Base-by-base conservation (phyloP, 768 basidiomycete species). In the Pisolithus sp. region DNA sequence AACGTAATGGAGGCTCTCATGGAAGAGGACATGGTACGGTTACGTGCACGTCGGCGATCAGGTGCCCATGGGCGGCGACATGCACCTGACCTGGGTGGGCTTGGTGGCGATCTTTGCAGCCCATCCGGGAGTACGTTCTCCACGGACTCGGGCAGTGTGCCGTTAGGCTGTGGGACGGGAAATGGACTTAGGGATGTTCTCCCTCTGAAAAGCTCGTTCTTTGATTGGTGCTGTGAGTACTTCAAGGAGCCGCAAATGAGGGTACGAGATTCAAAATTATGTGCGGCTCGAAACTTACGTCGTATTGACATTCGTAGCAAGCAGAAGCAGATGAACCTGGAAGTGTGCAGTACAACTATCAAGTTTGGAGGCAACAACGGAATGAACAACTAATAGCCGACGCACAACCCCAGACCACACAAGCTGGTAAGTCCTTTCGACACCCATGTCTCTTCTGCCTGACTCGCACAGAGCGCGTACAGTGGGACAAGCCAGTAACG, bases 181-280 rank as follows among this genome's bases (percentile, higher is more conserved):
- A 74, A 80, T 9, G 87, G 87, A 8, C 85, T 93, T 51, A 79
- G 87, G 52, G 89, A 95, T 66, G 81, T 87, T 2, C 67, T 98
- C 56, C 96, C 96, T 0, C 68, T 99, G 61, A 92, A 90, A 70
- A 94, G 92, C 63, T 76, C 81, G 8, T 95, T 90, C 71, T 99
- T 86, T 63, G 95, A 97, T 62, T 97, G 93, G 90, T 93, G 93
- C 53, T 81, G 83, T 61, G 94, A 98, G 64, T 98, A 98, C 66
- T 99, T 97, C 73, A 93, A 88, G 56, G 94, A 97, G 66, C 93
- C 95, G 3, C 96, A 99, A 68, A 98, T 99, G 95, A 85, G 92
- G 76, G 93, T 95, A 65, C 61, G 82, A 59, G 13, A 31, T 38
- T 24, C 53, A 47, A 34, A 39, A 9, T 34, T 15, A 44, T 50